Evolutionary conservation across 139 green algal genomes (phyloP).

Genomic region (Chlorella sp.): DNA sequence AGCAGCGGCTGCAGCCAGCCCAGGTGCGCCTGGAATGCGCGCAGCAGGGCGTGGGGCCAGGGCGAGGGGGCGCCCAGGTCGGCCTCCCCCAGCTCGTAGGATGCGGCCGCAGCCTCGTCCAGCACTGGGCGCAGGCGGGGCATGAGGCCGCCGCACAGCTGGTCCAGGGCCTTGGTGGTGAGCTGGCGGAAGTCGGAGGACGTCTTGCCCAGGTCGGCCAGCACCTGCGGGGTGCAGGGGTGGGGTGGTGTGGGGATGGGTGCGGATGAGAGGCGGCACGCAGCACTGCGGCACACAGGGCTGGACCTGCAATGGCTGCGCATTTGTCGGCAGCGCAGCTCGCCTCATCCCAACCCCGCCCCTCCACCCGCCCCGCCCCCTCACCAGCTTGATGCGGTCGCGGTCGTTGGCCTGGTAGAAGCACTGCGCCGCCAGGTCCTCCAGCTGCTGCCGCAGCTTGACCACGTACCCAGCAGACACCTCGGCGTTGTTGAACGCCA

Average conservation of each 20-base stretch:
- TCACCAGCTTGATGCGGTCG: slow-evolving; percentile 67
- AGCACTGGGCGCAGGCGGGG: slow-evolving; percentile 66
- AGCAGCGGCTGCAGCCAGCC: slow-evolving; percentile 79
- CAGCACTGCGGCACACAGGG: neutral
- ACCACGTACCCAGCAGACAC: slow-evolving; percentile 76
- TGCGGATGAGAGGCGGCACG: neutral
- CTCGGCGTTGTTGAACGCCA: slow-evolving; percentile 85
- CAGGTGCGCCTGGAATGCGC: slow-evolving; percentile 58
- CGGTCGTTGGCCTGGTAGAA: slow-evolving; percentile 68
- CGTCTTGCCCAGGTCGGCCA: slow-evolving; percentile 87
- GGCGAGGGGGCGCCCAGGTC: slow-evolving; percentile 60
- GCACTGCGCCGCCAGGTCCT: slow-evolving; percentile 57
- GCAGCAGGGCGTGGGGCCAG: slow-evolving; percentile 83
- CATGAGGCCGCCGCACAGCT: slow-evolving; percentile 74
- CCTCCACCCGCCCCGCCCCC: neutral
- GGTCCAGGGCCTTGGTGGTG: slow-evolving; percentile 65
- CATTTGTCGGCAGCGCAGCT: neutral
- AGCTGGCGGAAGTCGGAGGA: slow-evolving; percentile 68
- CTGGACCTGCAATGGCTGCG: too few species aligned
- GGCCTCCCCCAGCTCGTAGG: slow-evolving; percentile 81
- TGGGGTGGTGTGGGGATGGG: neutral
- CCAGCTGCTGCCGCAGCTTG: slow-evolving; percentile 88
- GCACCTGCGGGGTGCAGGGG: slow-evolving; percentile 43
- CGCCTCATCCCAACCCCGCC: neutral
- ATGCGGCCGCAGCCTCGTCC: slow-evolving; percentile 68